A percentile compares a stretch with the other conserved stretches of the same genome.
These are phyloP conservation scores for Beauveria sp. DNA, from an alignment of 2,329 filamentous ascomycete species.

Conservation along the genomic window DNA sequence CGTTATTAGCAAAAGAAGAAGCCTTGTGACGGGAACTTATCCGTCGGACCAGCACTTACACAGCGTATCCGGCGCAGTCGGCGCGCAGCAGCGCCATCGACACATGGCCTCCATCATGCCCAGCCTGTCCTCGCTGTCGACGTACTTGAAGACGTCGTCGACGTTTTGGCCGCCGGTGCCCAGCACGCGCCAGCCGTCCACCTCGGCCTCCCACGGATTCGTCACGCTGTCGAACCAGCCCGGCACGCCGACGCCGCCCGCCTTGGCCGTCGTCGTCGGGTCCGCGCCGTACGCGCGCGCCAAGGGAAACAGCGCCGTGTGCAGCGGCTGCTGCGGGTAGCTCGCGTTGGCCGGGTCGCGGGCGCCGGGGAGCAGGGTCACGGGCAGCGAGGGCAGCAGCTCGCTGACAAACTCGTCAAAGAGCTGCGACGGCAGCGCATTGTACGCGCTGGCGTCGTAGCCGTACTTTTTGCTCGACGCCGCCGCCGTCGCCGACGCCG, in stretches of 20 bases:
- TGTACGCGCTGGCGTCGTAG: constrained; percentile 85
- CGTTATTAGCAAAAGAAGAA: too few relatives aligned
- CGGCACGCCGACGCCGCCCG: constrained; percentile 34
- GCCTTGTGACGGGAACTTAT: too few relatives aligned
- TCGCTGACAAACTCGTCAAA: constrained; percentile 77
- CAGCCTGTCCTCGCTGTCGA: constrained; percentile 68
- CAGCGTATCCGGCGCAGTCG: constrained; percentile 90
- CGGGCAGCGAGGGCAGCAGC: constrained; percentile 75
- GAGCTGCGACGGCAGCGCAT: constrained; percentile 73
- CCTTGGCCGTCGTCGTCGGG: constrained; percentile 14
- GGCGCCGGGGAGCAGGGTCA: constrained; percentile 80
- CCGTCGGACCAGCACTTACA: constrained; percentile 49
- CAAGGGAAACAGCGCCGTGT: constrained; percentile 81
- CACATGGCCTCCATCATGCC: constrained; percentile 94
- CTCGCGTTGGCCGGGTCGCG: constrained; percentile 83
- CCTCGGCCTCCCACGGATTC: constrained; percentile 85
- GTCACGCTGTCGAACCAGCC: constrained; percentile 85
- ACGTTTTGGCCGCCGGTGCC: constrained; percentile 89
- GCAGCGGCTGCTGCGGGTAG: constrained; percentile 87
- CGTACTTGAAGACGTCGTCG: constrained; percentile 88
- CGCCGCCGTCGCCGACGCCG: constrained; percentile 17
- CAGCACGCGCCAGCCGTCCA: constrained; percentile 83
- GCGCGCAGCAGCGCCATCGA: constrained; percentile 83
- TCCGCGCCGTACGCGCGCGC: constrained; percentile 59
- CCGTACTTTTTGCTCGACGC: constrained; percentile 70